Base-by-base conservation (phyloP, 352 stramenopile species). In the Pythium apleroticum region DNA sequence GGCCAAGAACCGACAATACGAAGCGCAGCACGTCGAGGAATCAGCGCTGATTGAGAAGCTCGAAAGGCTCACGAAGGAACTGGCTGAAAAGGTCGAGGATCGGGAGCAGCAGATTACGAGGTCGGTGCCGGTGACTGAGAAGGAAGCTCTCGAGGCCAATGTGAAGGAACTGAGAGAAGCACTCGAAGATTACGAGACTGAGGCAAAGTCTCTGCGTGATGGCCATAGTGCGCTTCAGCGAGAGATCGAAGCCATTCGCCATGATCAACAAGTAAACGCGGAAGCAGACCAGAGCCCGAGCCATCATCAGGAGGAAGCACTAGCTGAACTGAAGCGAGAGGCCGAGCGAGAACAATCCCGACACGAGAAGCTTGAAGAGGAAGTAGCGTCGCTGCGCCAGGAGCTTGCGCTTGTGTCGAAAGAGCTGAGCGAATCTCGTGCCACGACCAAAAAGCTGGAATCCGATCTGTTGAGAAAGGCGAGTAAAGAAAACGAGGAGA, bases 81-180 rank as follows among this genome's bases (percentile, higher is more conserved):
- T 71, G 43, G 20, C 25, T 1, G 50, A 57, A 0, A n/a, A 53
- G 41, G 39, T 50, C 14, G 31, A 57, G 12, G 25, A 20, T 27
- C 37, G 46, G 41, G 25, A 27, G 12, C 12, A 17, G 15, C 24
- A n/a, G 22, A 35, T 56, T 14, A 15, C 24, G 3, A 22, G 46
- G 37, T 37, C 27, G 20, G 20, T 58, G 37, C 52, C 43, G 7
- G 7, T 50, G n/a, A 22, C 43, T 4, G 43, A 50, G 43, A 65
- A 61, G 9, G 71, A 66, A 30, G 72, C 77, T 52, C 68, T 88
- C 1, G 69, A 76, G 31, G 72, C 65, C 45, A 46, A 6, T 11
- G 45, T 61, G 3, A 33, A 30, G 4, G 27, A 66, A 10, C 43
- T 66, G 3, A 52, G 31, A 19, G 41, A 31, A 31, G 30, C 52